Base-by-base conservation (phyloP, 495 filamentous ascomycete genomes). In the Tetracladium marchalianum region DNA sequence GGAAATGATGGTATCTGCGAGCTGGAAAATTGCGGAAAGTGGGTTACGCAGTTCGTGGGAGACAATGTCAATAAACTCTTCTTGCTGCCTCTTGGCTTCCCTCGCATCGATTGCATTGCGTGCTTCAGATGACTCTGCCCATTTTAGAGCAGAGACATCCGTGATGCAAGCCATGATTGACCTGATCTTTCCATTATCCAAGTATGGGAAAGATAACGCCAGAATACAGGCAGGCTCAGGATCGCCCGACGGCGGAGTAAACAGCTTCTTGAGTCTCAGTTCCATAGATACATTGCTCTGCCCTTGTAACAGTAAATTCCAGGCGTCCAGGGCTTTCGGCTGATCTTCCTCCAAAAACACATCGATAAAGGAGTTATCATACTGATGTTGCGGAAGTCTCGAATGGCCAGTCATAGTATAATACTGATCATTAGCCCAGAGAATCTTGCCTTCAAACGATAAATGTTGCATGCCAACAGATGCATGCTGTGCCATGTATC, bases 21-120 rank as follows among this genome's bases (percentile, higher is more conserved):
- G 86, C 60, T 89, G 84, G 38, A 88, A 64, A 35, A 90, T 85
- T 2, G 85, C 85, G 41, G 76, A 81, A 9, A 52, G 44, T 0
- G 50, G 50, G 31, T 52, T 52, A 35, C 50, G 17, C 16, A 52
- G 13, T 18, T 52, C 50, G 17, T 52, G 50, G 12, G 44, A 47
- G 2, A 47, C 40, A 18, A 52, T 42, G 60, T 90, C 86, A 54
- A 92, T 90, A 60, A 90, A 92, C 46, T 87, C 87, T 57, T 92
- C 81, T 52, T 85, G 81, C 51, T 83, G 78, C 15, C 74, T 65
- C 58, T 85, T 87, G 41, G 75, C 69, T 45, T 78, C 75, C 39
- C 81, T 66, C 4, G 77, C 81, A 52, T 78, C 77, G 50, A 73
- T 68, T 33, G 73, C 67, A 44, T 73, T 71, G 27, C 72, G 69